Evolutionary conservation across 805 yeast genomes (phyloP), one percentile per base, ranked within the genome.

Genomic region (Metschnikowia gruessii): DNA sequence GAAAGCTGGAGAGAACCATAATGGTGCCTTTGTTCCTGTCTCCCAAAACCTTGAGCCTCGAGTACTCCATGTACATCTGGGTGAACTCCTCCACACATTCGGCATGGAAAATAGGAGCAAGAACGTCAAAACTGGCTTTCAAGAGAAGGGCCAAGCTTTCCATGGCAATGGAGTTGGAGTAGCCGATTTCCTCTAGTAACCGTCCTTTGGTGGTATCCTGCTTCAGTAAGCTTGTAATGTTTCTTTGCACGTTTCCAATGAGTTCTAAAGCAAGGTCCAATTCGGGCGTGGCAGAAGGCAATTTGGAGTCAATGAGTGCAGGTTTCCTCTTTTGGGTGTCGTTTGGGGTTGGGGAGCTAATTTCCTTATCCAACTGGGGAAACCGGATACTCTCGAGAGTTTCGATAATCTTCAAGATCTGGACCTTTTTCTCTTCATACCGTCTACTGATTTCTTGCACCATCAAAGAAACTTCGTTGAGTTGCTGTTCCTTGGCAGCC

Each of bases 61-160:
- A 33, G 30, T 43, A 41, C 5, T 51, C 51, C 38, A 40, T 32
- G 42, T 41, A 46, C 10, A 46, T 31, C 32, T 43, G 48, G 3
- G 49, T 15, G 24, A 51, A 51, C 12, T 41, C 46, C n/a, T 49
- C 47, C 31, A 53, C 45, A 12, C 51, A 51, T 21, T 51, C 49
- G 13, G 42, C 40, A 24, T 45, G 49, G 28, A 53, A 45, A n/a
- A 50, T 40, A 1, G 53, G 48, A 10, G 46, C 43, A 26, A 53
- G 46, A 12, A 35, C 40, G 30, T 44, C 50, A 43, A 48, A 53
- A 31, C 41, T 51, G 22, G 30, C 39, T 41, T 48, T 52, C 13
- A 49, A 38, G n/a, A 48, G 36, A 28, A 39, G 28, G 10, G 43
- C 37, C 40, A 51, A 43, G 15, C 35, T 15, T 15, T 39, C 53